A percentile compares a stretch with the other conserved stretches of the same genome.
Conservation (phyloP, 371 early-diverging fungal genomes). For the Mucor sp. region DNA sequence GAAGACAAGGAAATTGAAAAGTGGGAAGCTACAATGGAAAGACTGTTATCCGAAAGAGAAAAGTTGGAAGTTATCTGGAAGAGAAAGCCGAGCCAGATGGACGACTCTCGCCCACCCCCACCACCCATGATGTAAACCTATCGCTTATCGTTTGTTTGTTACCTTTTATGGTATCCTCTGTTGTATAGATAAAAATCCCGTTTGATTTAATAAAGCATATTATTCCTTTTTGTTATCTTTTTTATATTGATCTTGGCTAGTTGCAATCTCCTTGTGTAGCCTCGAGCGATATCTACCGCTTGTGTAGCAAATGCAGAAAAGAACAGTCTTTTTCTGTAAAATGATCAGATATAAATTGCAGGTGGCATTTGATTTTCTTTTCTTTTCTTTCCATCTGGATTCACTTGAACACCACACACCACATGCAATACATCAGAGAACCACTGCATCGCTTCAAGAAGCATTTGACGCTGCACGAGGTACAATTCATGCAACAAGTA, state of each 20-base stretch:
- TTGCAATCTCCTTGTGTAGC: neutral
- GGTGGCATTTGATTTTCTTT: neutral
- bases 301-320: slow-evolving; percentile 2
- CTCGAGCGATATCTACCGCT: neutral
- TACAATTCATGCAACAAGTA: neutral
- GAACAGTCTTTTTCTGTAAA: neutral
- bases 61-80: slow-evolving; percentile 36
- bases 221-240: neutral
- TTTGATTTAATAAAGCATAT: neutral
- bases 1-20: slow-evolving; percentile 42
- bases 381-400: neutral
- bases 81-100: slow-evolving; percentile 30
- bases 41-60: slow-evolving; percentile 23
- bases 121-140: slow-evolving; percentile 2
- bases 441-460: slow-evolving; percentile 5
- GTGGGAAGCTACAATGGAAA: slow-evolving; percentile 50
- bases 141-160: slow-evolving; percentile 2
- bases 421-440: neutral
- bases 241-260: neutral
- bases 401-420: neutral
- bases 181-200: neutral
- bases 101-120: slow-evolving; percentile 18
- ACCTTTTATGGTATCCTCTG: neutral
- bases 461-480: slow-evolving; percentile 44
- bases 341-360: neutral